Conservation (phyloP, 164 flowering plant species). For the Echeveria elegans region DNA sequence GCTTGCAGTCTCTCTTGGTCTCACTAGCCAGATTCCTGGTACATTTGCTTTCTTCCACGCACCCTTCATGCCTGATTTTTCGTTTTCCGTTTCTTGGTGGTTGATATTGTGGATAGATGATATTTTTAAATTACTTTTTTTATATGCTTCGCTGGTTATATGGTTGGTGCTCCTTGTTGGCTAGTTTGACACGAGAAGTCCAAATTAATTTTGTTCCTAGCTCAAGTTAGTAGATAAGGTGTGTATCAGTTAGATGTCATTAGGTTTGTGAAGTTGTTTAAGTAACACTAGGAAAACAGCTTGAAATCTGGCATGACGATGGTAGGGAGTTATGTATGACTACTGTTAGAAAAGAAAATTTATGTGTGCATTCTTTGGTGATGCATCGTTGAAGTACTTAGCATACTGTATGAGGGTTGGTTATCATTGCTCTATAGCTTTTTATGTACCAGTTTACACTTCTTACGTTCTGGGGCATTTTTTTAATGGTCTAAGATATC, state of each 20-base stretch:
- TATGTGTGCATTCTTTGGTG: not conserved
- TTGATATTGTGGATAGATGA: not conserved
- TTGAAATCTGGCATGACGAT: not conserved
- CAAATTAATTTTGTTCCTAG: not conserved
- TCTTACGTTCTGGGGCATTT: not conserved
- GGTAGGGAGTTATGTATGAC: not conserved
- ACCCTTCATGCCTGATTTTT: conserved; percentile 20
- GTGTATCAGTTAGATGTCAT: not conserved
- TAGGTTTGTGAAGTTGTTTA: not conserved
- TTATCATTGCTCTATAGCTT: not conserved
- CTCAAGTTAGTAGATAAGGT: not conserved
- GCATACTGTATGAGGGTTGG: not conserved
- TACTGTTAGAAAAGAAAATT: not conserved
- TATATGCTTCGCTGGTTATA: not conserved
- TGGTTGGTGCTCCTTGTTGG: not conserved
- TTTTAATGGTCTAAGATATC: not conserved
- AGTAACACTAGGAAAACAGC: not conserved
- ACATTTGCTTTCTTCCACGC: conserved; percentile 24
- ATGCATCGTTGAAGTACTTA: not conserved
- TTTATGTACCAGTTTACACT: not conserved
- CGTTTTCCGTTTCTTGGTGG: not conserved
- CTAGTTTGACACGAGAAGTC: not conserved
- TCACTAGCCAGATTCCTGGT: conserved; percentile 85
- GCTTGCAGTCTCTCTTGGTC: conserved; percentile 86
- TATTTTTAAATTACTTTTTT: no score